Percentiles rank a stretch among this genome's conserved stretches.
Conservation (phyloP, 345 rosid genomes). For the Boechera stricta region DNA sequence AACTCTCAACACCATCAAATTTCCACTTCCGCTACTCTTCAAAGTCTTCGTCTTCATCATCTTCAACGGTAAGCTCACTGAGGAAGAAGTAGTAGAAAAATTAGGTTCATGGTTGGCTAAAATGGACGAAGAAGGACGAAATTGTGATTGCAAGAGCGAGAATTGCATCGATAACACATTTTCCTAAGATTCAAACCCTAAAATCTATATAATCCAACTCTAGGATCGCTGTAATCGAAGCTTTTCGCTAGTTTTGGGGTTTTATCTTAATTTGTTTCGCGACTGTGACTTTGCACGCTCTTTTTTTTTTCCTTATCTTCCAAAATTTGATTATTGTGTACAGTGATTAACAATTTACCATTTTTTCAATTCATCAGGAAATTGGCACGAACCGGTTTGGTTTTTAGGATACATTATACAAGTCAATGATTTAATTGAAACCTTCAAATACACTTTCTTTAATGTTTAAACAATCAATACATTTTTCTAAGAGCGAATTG, state of each 20-base stretch:
- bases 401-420: too few species aligned
- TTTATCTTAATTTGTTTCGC: background rate
- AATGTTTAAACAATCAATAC: too few species aligned
- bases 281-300: background rate
- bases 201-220: too few species aligned
- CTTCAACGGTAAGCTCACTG: constrained; percentile 49
- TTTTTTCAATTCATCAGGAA: too few species aligned
- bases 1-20: constrained; percentile 47
- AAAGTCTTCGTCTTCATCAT: background rate
- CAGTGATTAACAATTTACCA: too few species aligned
- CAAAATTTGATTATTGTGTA: background rate
- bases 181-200: background rate
- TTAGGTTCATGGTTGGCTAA: constrained; percentile 42
- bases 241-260: background rate
- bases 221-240: background rate
- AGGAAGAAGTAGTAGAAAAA: constrained; percentile 47
- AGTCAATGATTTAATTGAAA: too few species aligned
- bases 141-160: too few species aligned
- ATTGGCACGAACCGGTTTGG: background rate
- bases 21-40: constrained; percentile 23
- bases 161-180: too few species aligned
- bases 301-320: background rate
- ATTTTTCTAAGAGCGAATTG: background rate
- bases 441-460: too few species aligned
- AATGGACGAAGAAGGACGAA: background rate